These are phyloP conservation scores for Hypoxylon sp. DNA, from an alignment of 2,329 filamentous ascomycete species.

Conservation along the genomic window DNA sequence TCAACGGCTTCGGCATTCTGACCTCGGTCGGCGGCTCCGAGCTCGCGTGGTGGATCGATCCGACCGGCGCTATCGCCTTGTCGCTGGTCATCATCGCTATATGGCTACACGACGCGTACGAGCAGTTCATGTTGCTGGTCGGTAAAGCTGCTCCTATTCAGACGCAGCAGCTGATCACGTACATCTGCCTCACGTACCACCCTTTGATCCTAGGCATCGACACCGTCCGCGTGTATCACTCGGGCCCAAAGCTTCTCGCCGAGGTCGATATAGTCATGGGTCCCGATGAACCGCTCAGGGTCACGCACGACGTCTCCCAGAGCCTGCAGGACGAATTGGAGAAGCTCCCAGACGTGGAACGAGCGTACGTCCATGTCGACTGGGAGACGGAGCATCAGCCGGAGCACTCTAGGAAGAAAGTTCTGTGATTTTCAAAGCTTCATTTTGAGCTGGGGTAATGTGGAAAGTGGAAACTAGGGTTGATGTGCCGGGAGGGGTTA, in stretches of 20 bases:
- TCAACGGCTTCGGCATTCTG: constrained; percentile 92
- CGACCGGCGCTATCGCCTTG: constrained; percentile 85
- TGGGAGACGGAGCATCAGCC: constrained; percentile 97
- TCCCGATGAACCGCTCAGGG: constrained; percentile 71
- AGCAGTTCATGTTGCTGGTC: constrained; percentile 89
- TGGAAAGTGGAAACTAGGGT: not conserved
- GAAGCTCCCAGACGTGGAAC: constrained; percentile 87
- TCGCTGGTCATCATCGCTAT: constrained; percentile 79
- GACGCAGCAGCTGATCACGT: constrained; percentile 93
- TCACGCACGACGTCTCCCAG: constrained; percentile 93
- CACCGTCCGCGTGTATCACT: constrained; percentile 93
- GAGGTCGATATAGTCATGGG: constrained; percentile 98
- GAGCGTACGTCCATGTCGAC: constrained; percentile 96
- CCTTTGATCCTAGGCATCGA: constrained; percentile 84
- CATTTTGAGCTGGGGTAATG: not conserved
- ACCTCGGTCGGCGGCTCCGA: constrained; percentile 92
- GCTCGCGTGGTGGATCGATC: constrained; percentile 93
- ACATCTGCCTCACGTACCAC: constrained; percentile 93
- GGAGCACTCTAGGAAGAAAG: constrained; percentile 74
- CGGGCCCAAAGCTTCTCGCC: constrained; percentile 85
- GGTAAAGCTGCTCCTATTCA: constrained; percentile 86
- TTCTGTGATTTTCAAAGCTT: constrained; percentile 52
- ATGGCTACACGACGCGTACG: constrained; percentile 86
- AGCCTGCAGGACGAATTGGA: constrained; percentile 94
- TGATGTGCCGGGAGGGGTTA: not conserved